phyloP scores from a whole-genome alignment of 2,329 filamentous ascomycete genomes.

The Madurella fahalii region DNA sequence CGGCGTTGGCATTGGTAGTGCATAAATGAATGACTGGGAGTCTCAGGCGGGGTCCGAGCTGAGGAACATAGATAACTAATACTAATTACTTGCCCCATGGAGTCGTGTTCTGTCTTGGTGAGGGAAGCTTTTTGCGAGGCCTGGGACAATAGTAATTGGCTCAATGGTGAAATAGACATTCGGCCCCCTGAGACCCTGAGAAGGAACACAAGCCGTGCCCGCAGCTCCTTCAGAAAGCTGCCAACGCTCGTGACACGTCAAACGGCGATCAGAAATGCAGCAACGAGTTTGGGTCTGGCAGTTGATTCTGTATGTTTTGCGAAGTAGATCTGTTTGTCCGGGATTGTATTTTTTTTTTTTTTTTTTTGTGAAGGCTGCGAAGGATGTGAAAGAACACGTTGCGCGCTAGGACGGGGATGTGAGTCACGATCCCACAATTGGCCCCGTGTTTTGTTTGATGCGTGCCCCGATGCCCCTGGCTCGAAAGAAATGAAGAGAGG shows the following conservation, averaged over 20 bases:
- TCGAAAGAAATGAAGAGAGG: not conserved
- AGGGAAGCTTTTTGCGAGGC: not conserved
- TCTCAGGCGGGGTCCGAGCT: not conserved
- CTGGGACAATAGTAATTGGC: no score
- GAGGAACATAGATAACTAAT: not conserved
- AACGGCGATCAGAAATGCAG: not conserved
- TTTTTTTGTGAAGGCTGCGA: not conserved
- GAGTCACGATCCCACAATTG: not conserved
- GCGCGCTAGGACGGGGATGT: not conserved
- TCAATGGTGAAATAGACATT: not conserved
- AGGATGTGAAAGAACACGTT: not conserved
- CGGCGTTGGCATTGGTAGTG: not conserved
- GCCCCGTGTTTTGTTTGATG: not conserved
- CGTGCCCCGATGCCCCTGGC: not conserved
- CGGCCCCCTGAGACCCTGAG: no score
- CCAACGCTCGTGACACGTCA: not conserved
- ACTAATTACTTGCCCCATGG: not conserved
- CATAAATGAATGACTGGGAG: no score
- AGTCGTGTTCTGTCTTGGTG: not conserved
- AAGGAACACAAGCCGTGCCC: not conserved
- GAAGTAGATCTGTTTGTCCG: no score
- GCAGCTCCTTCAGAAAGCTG: not conserved
- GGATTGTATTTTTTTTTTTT: no score
- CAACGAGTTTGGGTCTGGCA: not conserved
- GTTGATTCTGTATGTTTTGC: not conserved